Evolutionary conservation across 441 rosid genomes (phyloP), one percentile per base, ranked within the genome.

Genomic region (Hura crepitans): DNA sequence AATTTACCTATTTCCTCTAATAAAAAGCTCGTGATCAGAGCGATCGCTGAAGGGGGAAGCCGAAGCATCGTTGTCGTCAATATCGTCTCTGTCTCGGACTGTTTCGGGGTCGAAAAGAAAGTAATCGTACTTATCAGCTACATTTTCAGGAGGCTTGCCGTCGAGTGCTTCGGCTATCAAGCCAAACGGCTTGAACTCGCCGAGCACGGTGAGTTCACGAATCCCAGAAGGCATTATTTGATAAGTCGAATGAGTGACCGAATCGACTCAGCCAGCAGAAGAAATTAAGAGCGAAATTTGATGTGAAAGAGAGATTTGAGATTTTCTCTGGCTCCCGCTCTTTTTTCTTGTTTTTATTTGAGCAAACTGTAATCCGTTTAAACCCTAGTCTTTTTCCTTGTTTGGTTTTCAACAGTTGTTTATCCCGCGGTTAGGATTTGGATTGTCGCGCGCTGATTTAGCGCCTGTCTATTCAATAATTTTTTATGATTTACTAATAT

Each of bases 171-270:
- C 97, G 49, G 95, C 97, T 47, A 95, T 79, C 69, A 95, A 74
- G 62, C 97, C 97, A 65, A 88, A 89, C 25, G 99, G 95, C 87
- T 89, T 92, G 86, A 95, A 92, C 87, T 92, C 95, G 74, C 99
- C 97, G 30, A 95, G 89, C 17, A 90, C 87, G 5, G 89, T 83
- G 43, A 95, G 83, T 27, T 85, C 83, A 27, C 97, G 94, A 73
- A 82, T 85, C 56, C 92, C 92, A 11, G 83, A 75, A 65, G 91
- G 56, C 93, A 86, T n/a, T n/a, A n/a, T 89, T 71, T 72, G 62
- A 1, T 0, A 15, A 63, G 43, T 45, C n/a, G 35, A 60, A 62
- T 58, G 37, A 65, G 56, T n/a, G 54, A 30, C 28, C 5, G 64
- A 57, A 66, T 56, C 39, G 51, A 31, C 30, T 61, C 25, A 46